Conservation (phyloP, 345 rosid genomes). For the Chamaenerion angustifolium region DNA sequence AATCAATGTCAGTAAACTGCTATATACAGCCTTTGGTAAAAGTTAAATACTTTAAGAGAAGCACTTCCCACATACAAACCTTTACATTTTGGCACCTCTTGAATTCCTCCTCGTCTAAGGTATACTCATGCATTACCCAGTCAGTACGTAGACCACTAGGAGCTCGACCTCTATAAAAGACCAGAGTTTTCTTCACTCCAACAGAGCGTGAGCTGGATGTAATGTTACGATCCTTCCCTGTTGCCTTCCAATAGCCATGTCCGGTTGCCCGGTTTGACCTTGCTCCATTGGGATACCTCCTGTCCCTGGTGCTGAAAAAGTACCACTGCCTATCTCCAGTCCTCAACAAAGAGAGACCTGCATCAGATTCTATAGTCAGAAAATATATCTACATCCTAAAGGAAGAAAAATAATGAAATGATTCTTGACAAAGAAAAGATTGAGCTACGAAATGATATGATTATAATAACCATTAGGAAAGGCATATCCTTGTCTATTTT, state of each 20-base stretch:
- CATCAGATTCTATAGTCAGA: background rate
- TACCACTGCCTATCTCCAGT: slow-evolving; percentile 89
- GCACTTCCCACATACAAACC: slow-evolving; percentile 22
- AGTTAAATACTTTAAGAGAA: background rate
- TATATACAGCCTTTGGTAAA: background rate
- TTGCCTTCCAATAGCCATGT: slow-evolving; percentile 80
- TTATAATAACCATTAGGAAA: too few relatives aligned
- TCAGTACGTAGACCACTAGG: slow-evolving; percentile 73
- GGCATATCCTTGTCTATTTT: background rate
- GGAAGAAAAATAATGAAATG: background rate
- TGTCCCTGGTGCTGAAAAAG: slow-evolving; percentile 73
- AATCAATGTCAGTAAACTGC: background rate
- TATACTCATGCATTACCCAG: slow-evolving; percentile 97
- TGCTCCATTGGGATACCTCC: slow-evolving; percentile 84
- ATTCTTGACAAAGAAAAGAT: too few relatives aligned
- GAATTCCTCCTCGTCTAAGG: slow-evolving; percentile 65
- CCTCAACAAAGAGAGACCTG: slow-evolving; percentile 53
- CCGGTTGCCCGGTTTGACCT: slow-evolving; percentile 73
- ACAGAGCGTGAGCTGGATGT: slow-evolving; percentile 38
- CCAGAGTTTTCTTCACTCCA: slow-evolving; percentile 79
- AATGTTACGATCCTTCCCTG: slow-evolving; percentile 64
- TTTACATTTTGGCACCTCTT: slow-evolving; percentile 45
- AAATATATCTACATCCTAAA: background rate
- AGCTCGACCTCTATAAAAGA: slow-evolving; percentile 73
- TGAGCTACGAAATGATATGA: too few relatives aligned